Evolutionary conservation across 495 filamentous ascomycete genomes (phyloP).

Genomic region (Penicillium lagena): DNA sequence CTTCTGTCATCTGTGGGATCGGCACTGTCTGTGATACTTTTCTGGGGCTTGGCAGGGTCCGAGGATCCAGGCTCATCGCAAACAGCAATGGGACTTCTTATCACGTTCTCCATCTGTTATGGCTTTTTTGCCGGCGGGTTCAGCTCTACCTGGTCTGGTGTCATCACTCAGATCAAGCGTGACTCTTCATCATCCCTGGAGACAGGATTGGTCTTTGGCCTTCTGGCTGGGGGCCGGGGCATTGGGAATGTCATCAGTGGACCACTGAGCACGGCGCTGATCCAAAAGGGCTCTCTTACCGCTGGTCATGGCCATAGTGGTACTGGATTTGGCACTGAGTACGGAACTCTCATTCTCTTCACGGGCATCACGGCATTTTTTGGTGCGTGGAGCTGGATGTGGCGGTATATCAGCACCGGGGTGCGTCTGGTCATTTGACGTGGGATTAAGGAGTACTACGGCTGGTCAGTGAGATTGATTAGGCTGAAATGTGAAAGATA

Average conservation of each 20-base stretch:
- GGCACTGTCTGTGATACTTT: constrained; percentile 52
- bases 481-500: background rate
- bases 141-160: constrained; percentile 55
- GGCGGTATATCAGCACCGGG: constrained; percentile 17
- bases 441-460: no score
- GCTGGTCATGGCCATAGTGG: constrained; percentile 4
- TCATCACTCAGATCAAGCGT: constrained; percentile 49
- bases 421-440: constrained; percentile 2
- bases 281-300: constrained; percentile 27
- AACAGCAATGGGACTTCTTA: constrained; percentile 49
- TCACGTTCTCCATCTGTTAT: constrained; percentile 59
- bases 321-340: constrained; percentile 32
- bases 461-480: no score
- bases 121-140: constrained; percentile 65
- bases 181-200: constrained; percentile 39
- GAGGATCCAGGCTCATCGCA: constrained; percentile 15
- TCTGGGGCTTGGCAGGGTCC: constrained; percentile 55
- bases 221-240: constrained; percentile 57
- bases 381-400: constrained; percentile 32
- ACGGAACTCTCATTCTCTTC: constrained; percentile 40
- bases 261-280: constrained; percentile 51
- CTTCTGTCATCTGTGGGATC: constrained; percentile 53
- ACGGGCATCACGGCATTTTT: constrained; percentile 36
- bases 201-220: constrained; percentile 55
- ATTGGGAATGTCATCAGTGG: constrained; percentile 60